These are phyloP conservation scores for Pyricularia sp. DNA, from an alignment of 2,329 filamentous ascomycete species.

Conservation along the genomic window DNA sequence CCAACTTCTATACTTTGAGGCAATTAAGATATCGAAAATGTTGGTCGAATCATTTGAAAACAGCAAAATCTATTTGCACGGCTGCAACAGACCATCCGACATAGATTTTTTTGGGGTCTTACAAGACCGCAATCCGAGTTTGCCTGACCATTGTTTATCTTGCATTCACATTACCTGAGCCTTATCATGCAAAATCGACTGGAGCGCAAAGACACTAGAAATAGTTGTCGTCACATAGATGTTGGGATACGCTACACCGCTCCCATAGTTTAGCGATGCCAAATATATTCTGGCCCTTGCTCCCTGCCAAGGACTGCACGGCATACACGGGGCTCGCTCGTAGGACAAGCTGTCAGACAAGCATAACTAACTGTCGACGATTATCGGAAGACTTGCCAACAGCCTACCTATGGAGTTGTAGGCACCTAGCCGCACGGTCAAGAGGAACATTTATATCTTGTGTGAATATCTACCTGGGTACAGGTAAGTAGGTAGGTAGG, in stretches of 20 bases:
- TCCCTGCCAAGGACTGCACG: background rate
- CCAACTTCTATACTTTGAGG: too few relatives aligned
- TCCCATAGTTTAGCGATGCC: background rate
- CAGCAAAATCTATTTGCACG: too few relatives aligned
- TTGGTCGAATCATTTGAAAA: too few relatives aligned
- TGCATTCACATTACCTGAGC: background rate
- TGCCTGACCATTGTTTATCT: background rate
- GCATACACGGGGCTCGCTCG: background rate
- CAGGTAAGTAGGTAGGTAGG: too few relatives aligned
- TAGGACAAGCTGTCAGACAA: background rate
- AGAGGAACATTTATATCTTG: background rate
- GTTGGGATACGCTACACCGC: background rate
- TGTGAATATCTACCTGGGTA: too few relatives aligned
- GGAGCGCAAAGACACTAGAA: background rate
- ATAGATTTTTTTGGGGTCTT: background rate
- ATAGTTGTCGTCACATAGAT: too few relatives aligned
- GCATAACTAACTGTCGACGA: background rate
- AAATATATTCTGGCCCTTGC: background rate
- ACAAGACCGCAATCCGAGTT: background rate
- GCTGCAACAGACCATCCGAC: background rate
- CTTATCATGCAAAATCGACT: background rate
- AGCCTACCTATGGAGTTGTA: background rate
- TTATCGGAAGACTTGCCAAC: background rate
- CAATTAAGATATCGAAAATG: too few relatives aligned
- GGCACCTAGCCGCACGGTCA: background rate